phyloP scores from a whole-genome alignment of 2,329 filamentous ascomycete species.

The Cadophora sp. region DNA sequence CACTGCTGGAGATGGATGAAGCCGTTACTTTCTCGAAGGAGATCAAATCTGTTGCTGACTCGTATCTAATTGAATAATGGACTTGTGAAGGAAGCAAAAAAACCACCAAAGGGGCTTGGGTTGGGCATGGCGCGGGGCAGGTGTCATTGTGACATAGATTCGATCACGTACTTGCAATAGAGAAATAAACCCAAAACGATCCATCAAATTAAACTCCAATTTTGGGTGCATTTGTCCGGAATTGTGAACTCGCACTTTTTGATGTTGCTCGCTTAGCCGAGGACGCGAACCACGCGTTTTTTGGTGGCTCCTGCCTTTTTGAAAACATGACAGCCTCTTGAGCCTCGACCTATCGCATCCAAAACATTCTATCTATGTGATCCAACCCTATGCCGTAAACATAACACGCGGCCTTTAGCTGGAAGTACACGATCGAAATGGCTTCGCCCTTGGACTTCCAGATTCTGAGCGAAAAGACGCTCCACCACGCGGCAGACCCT shows the following conservation, averaged over 20 bases:
- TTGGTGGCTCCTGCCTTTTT: conserved; percentile 12
- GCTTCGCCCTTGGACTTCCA: conserved; percentile 36
- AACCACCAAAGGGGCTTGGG: conserved; percentile 28
- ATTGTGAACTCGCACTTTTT: background rate
- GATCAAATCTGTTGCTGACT: conserved; percentile 76
- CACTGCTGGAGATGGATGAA: conserved; percentile 76
- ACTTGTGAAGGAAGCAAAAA: conserved; percentile 37
- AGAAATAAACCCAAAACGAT: conserved; percentile 23
- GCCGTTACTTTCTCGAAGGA: conserved; percentile 85
- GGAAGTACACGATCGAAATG: conserved; percentile 28
- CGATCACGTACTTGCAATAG: conserved; percentile 19
- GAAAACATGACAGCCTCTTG: background rate
- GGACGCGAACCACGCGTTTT: conserved; percentile 22
- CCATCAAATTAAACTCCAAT: background rate
- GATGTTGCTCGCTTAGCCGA: conserved; percentile 7
- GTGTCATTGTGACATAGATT: conserved; percentile 16
- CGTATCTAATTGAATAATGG: conserved; percentile 74
- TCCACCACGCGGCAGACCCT: conserved; percentile 61
- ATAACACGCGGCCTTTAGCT: background rate
- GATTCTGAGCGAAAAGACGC: conserved; percentile 62
- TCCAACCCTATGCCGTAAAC: background rate
- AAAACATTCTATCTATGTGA: background rate
- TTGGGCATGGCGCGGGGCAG: conserved; percentile 37
- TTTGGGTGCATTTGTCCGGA: background rate
- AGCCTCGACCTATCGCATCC: background rate